These are phyloP conservation scores for Penicillium griseofulvum DNA, from an alignment of 2,329 filamentous ascomycete species.

Conservation along the genomic window DNA sequence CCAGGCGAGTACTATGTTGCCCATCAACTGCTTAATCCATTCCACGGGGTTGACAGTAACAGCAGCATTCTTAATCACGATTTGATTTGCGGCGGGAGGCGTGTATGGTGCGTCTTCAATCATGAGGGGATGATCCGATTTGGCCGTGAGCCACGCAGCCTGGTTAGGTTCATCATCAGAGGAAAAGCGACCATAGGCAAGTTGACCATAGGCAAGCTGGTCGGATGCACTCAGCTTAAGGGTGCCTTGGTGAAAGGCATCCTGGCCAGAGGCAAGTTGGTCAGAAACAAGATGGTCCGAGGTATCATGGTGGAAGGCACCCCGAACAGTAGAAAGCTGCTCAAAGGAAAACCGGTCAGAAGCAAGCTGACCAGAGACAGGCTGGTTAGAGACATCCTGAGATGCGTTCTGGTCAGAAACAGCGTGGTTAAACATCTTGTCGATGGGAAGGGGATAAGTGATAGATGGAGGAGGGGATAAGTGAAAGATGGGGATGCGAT, in stretches of 20 bases:
- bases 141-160: neutral
- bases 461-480: too few species aligned
- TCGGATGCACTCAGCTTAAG: neutral
- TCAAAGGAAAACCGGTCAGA: too few species aligned
- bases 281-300: neutral
- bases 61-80: neutral
- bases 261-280: neutral
- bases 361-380: neutral
- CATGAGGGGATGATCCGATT: neutral
- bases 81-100: neutral
- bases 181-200: neutral
- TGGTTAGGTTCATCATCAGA: neutral
- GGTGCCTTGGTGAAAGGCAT: neutral
- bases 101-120: neutral
- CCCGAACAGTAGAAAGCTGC: too few species aligned
- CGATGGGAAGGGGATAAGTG: too few species aligned
- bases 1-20: neutral
- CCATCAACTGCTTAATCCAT: conserved; percentile 6
- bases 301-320: too few species aligned
- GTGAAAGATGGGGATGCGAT: too few species aligned
- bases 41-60: neutral
- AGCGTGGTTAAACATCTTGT: too few species aligned
- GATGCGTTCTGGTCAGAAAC: too few species aligned
- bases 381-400: too few species aligned
- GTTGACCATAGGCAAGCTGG: neutral